phyloP scores from a whole-genome alignment of 2,329 filamentous ascomycete species.

The Trichophyton benhamiae region DNA sequence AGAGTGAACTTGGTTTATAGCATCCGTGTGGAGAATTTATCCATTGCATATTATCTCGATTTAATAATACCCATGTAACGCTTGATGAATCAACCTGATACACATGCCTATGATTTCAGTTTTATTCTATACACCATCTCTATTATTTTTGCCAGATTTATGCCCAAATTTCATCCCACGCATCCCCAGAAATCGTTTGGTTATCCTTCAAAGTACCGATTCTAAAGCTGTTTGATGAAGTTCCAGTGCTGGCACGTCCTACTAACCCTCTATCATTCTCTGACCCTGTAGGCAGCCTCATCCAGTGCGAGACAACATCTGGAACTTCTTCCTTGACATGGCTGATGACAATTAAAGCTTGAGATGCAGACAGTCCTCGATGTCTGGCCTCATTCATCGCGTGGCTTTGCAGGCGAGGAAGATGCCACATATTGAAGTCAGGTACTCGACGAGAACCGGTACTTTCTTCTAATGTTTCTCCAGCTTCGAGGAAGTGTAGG shows the following conservation, averaged over 20 bases:
- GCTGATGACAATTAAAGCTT: constrained; percentile 84
- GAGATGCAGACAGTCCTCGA: constrained; percentile 51
- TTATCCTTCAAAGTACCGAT: constrained; percentile 9
- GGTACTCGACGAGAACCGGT: constrained; percentile 12
- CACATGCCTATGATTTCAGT: not conserved
- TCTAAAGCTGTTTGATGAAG: constrained; percentile 4
- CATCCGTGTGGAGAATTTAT: no score
- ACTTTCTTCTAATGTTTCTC: constrained; percentile 36
- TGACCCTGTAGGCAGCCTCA: constrained; percentile 54
- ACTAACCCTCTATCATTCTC: not conserved
- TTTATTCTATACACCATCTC: not conserved
- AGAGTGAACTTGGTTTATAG: not conserved
- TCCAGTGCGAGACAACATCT: constrained; percentile 66
- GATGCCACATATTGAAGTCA: constrained; percentile 7
- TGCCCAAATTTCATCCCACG: constrained; percentile 14
- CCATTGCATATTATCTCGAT: not conserved
- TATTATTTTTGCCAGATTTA: not conserved
- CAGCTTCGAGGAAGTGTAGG: constrained; percentile 61
- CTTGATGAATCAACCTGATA: not conserved
- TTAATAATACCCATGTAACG: not conserved
- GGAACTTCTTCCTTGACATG: constrained; percentile 87
- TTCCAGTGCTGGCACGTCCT: not conserved
- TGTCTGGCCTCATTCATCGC: constrained; percentile 14
- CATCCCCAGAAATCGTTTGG: constrained; percentile 7
- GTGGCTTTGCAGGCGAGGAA: constrained; percentile 6